These are phyloP conservation scores for Thuidium tamariscinum DNA, from an alignment of 225 moss, liverwort and hornwort species.

Conservation along the genomic window DNA sequence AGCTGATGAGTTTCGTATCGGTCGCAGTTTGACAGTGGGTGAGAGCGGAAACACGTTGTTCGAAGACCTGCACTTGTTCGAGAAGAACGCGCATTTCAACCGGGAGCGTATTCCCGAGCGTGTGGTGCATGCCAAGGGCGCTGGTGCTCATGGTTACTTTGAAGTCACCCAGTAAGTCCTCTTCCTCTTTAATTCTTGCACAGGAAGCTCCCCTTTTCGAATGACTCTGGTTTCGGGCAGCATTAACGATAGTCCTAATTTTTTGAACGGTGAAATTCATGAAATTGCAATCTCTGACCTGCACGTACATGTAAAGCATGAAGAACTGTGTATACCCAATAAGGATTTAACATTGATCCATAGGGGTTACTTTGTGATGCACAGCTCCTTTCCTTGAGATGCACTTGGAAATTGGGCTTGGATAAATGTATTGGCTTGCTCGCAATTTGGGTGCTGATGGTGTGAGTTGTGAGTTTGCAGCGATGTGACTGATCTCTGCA, in stretches of 20 bases:
- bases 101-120: conserved; percentile 63
- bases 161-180: conserved; percentile 74
- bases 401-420: neutral
- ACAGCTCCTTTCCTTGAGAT: neutral
- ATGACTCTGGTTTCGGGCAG: neutral
- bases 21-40: conserved; percentile 48
- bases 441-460: neutral
- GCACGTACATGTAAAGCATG: neutral
- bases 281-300: neutral
- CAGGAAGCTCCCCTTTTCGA: neutral
- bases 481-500: conserved; percentile 55
- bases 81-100: conserved; percentile 39
- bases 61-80: conserved; percentile 58
- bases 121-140: conserved; percentile 43
- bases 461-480: neutral
- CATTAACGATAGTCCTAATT: no score
- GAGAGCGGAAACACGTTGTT: conserved; percentile 51
- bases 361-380: neutral
- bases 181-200: neutral
- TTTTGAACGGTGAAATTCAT: neutral
- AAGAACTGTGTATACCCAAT: neutral
- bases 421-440: neutral
- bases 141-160: conserved; percentile 81
- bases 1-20: neutral
- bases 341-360: neutral